A percentile compares a stretch with the other conserved stretches of the same genome.
Evolutionary conservation across 2,329 filamentous ascomycete species (phyloP).

Genomic region (Ramularia endophylla): DNA sequence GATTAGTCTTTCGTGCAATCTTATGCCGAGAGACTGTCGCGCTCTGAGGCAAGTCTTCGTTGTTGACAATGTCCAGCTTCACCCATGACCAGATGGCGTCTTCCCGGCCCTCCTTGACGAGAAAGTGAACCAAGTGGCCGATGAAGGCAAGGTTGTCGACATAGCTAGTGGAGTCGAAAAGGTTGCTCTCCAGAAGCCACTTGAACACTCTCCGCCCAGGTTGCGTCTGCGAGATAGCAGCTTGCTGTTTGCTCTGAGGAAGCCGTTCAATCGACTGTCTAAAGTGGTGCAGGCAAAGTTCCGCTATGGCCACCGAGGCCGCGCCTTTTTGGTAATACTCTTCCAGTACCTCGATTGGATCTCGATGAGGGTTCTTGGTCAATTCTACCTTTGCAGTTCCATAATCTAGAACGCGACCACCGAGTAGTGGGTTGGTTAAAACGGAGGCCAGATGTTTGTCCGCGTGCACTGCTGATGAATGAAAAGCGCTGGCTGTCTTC

Average conservation of each 20-base stretch:
- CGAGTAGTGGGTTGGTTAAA: conserved; percentile 46
- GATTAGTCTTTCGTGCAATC: too few species aligned
- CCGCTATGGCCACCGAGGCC: conserved; percentile 34
- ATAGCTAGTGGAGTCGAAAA: conserved; percentile 16
- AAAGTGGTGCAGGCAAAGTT: conserved; percentile 34
- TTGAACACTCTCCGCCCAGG: conserved; percentile 25
- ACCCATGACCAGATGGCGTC: conserved; percentile 28
- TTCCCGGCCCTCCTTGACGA: conserved; percentile 25
- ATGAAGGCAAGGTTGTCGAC: conserved; percentile 18
- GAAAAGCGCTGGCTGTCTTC: conserved; percentile 1
- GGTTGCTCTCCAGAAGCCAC: conserved; percentile 25
- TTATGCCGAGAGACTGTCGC: too few species aligned
- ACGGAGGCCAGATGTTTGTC: conserved; percentile 46
- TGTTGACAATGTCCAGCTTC: conserved; percentile 15
- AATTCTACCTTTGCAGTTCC: conserved; percentile 25
- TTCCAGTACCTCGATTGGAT: conserved; percentile 38
- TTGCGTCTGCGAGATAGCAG: conserved; percentile 11
- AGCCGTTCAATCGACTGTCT: conserved; percentile 15
- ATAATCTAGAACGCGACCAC: conserved; percentile 8
- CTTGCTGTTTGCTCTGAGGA: conserved; percentile 8
- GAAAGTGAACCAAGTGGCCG: conserved; percentile 18
- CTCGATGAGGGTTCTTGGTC: conserved; percentile 21
- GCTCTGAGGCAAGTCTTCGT: too few species aligned
- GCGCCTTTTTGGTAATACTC: conserved; percentile 34
- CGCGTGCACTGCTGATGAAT: conserved; percentile 35